Conservation (phyloP, 2,329 filamentous ascomycete species). For the Aureobasidium vineae region DNA sequence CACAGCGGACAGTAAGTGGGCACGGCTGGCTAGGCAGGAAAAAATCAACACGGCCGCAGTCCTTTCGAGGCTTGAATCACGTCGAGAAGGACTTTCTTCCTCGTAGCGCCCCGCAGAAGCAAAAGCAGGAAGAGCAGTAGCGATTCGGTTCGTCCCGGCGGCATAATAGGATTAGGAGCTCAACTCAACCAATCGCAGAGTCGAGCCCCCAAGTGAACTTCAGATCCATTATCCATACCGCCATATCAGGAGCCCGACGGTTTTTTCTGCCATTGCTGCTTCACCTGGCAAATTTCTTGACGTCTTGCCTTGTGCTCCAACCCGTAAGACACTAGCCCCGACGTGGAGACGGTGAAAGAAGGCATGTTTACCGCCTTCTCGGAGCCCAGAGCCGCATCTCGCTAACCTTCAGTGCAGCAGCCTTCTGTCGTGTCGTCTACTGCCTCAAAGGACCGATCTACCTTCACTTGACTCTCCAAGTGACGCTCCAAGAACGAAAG, state of each 20-base stretch:
- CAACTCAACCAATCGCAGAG: slow-evolving; percentile 25
- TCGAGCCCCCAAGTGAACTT: slow-evolving; percentile 24
- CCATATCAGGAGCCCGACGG: slow-evolving; percentile 23
- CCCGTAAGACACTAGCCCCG: slow-evolving; percentile 2
- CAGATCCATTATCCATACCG: slow-evolving; percentile 14
- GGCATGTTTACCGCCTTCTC: slow-evolving; percentile 25
- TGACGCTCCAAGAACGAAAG: not conserved
- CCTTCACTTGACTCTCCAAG: not conserved
- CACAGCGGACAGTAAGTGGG: not conserved
- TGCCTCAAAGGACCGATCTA: not conserved
- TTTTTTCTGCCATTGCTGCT: slow-evolving; percentile 17
- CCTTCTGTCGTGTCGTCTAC: slow-evolving; percentile 6
- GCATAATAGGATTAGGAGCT: slow-evolving; percentile 22
- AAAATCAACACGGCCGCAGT: slow-evolving; percentile 1
- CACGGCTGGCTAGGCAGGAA: not conserved
- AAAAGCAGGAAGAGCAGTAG: slow-evolving; percentile 21
- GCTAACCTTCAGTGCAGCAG: slow-evolving; percentile 20
- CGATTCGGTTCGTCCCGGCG: slow-evolving; percentile 23
- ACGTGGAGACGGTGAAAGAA: slow-evolving; percentile 21
- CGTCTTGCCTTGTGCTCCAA: not conserved
- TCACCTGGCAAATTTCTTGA: not conserved
- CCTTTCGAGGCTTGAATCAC: not conserved
- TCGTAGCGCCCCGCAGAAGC: slow-evolving; percentile 22
- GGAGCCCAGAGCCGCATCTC: slow-evolving; percentile 5
- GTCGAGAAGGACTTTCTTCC: slow-evolving; percentile 9